phyloP scores from a whole-genome alignment of 2,329 filamentous ascomycete genomes.

The Aureobasidium sp. region DNA sequence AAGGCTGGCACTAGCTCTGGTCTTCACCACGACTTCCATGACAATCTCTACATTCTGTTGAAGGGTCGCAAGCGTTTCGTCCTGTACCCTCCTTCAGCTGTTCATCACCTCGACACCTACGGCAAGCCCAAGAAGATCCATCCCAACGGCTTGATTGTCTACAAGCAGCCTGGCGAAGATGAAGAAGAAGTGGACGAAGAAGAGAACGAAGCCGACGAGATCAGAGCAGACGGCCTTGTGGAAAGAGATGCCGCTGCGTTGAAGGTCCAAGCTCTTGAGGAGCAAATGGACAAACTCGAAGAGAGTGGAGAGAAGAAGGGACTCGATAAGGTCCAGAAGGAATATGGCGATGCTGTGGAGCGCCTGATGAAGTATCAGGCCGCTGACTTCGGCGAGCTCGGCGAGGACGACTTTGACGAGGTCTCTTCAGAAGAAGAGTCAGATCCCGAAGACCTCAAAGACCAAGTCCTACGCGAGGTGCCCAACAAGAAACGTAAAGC shows the following conservation, averaged over 20 bases:
- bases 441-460: conserved; percentile 8
- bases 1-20: conserved; percentile 9
- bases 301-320: neutral
- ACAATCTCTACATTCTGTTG: conserved; percentile 13
- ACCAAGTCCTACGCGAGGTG: neutral
- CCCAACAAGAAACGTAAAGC: conserved; percentile 3
- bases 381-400: conserved; percentile 1
- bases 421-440: neutral
- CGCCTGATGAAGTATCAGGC: conserved; percentile 3
- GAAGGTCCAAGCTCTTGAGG: conserved; percentile 6
- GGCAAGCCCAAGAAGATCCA: conserved; percentile 6
- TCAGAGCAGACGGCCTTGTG: conserved; percentile 11
- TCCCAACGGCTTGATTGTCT: conserved; percentile 10
- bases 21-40: conserved; percentile 15
- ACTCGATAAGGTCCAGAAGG: neutral
- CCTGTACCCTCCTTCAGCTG: conserved; percentile 3
- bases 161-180: conserved; percentile 2
- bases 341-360: conserved; percentile 6
- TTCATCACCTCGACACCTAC: neutral
- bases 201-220: neutral
- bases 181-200: neutral
- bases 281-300: neutral
- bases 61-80: conserved; percentile 13
- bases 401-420: conserved; percentile 11
- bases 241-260: conserved; percentile 9